Conservation (phyloP, 257 asterid species). For the Echites panduratus region DNA sequence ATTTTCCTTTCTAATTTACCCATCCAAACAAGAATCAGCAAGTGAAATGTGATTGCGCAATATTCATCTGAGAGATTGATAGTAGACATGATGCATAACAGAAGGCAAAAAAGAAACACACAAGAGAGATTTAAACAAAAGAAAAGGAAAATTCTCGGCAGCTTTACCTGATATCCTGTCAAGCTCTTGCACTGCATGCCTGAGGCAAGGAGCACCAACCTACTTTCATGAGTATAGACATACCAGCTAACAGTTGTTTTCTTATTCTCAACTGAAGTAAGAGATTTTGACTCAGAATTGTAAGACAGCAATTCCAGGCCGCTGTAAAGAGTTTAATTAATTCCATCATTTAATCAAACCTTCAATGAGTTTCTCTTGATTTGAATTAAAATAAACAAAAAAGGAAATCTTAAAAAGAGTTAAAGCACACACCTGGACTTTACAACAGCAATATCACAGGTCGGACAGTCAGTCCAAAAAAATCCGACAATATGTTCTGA, state of each 20-base stretch:
- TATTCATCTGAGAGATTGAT: not conserved
- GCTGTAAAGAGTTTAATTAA: slow-evolving; percentile 33
- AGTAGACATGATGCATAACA: not conserved
- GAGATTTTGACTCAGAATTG: slow-evolving; percentile 47
- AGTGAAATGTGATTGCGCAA: not conserved
- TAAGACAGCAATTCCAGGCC: slow-evolving; percentile 74
- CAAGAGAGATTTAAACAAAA: not conserved
- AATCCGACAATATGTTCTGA: slow-evolving; percentile 85
- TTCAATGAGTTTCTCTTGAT: slow-evolving; percentile 2
- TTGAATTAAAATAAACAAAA: not conserved
- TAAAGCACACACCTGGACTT: slow-evolving; percentile 61
- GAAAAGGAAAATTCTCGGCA: slow-evolving; percentile 10
- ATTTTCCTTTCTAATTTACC: not conserved
- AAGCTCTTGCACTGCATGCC: slow-evolving; percentile 89
- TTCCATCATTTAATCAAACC: not conserved
- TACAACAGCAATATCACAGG: slow-evolving; percentile 73
- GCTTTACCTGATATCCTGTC: slow-evolving; percentile 85
- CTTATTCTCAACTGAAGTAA: slow-evolving; percentile 72
- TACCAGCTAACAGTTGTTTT: slow-evolving; percentile 72
- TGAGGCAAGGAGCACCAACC: slow-evolving; percentile 90
- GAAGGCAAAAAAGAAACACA: not conserved
- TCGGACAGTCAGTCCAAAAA: slow-evolving; percentile 89
- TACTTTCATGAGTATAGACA: slow-evolving; percentile 92
- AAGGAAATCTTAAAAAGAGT: slow-evolving; percentile 14
- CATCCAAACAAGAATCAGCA: not conserved